These are phyloP conservation scores for Solanum habrochaites DNA, from an alignment of 257 asterid genomes.

Conservation along the genomic window DNA sequence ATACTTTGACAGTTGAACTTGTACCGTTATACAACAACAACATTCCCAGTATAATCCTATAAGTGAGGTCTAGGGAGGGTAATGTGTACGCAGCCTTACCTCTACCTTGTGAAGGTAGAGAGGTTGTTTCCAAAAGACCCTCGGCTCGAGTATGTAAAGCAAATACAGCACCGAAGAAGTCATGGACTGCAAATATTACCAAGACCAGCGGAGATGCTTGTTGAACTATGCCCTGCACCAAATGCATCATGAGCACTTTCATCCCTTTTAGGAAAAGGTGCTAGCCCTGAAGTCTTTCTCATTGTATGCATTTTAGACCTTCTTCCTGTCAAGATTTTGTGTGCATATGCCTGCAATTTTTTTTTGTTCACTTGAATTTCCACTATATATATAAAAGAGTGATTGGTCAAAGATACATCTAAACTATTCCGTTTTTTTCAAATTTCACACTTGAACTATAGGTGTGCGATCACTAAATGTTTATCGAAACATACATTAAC, in stretches of 20 bases:
- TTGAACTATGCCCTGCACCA: conserved; percentile 83
- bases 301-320: conserved; percentile 65
- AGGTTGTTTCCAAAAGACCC: neutral
- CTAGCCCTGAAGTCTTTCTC: conserved; percentile 54
- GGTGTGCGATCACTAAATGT: neutral
- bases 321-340: conserved; percentile 71
- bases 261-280: conserved; percentile 67
- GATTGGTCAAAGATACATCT: neutral
- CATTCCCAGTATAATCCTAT: neutral
- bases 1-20: neutral
- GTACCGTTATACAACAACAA: neutral
- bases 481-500: no score
- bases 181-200: conserved; percentile 17
- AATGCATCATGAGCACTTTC: conserved; percentile 73
- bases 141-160: neutral
- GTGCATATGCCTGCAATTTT: conserved; percentile 52
- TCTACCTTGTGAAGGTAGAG: neutral
- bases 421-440: neutral
- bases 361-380: neutral
- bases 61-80: neutral
- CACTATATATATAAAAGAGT: neutral
- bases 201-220: conserved; percentile 81
- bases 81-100: neutral
- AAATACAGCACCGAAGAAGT: neutral
- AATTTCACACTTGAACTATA: neutral